A percentile compares a stretch with the other conserved stretches of the same genome.
Conservation (phyloP, 495 filamentous ascomycete species). For the Amorphotheca resinae region DNA sequence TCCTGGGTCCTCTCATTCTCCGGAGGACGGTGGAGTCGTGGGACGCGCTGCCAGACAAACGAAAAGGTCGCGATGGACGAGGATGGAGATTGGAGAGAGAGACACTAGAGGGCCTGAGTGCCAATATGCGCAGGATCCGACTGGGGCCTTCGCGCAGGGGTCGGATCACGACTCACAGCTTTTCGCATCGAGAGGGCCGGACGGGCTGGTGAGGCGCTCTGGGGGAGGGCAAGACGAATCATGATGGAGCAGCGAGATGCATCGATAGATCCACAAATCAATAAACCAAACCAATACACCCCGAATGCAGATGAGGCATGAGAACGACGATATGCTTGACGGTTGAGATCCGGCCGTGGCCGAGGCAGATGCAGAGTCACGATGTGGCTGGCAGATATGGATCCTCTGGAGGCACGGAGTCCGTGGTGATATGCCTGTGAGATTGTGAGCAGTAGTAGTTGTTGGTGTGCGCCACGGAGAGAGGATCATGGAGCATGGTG, state of each 20-base stretch:
- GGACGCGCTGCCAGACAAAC: conserved; percentile 4
- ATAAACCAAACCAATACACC: too few relatives aligned
- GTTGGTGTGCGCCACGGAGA: neutral
- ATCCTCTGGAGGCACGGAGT: conserved; percentile 11
- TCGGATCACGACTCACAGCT: too few relatives aligned
- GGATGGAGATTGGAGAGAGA: conserved; percentile 6
- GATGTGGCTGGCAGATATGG: conserved; percentile 11
- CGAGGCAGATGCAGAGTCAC: neutral
- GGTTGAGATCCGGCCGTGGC: conserved; percentile 12
- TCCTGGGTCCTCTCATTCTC: neutral
- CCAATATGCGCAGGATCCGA: conserved; percentile 14
- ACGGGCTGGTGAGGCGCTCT: conserved; percentile 17
- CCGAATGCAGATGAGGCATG: conserved; percentile 11
- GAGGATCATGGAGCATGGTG: neutral
- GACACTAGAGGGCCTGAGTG: conserved; percentile 14
- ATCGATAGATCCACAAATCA: too few relatives aligned
- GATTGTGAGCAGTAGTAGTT: neutral
- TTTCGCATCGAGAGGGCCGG: conserved; percentile 14
- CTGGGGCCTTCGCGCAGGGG: conserved; percentile 15
- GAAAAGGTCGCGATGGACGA: conserved; percentile 1
- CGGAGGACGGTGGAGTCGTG: neutral
- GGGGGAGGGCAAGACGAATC: conserved; percentile 15
- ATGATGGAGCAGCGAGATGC: conserved; percentile 6
- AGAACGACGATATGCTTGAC: conserved; percentile 11
- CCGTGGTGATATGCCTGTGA: conserved; percentile 4